Conservation (phyloP, 2,329 filamentous ascomycete species). For the Pseudogymnoascus sp. region DNA sequence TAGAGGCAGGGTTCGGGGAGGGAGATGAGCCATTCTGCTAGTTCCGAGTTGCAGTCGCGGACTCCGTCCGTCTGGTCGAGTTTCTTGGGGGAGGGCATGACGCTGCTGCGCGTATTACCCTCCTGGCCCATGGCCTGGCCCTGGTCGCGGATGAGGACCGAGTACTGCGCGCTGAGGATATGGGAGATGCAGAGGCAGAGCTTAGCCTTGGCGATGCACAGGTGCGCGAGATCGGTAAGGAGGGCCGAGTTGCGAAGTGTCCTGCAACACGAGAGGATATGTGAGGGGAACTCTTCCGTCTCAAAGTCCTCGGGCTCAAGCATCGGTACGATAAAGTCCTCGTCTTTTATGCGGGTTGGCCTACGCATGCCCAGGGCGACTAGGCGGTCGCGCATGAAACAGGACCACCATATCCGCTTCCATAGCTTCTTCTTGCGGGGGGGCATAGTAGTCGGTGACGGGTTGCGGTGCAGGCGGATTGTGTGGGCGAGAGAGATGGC, state of each 20-base stretch:
- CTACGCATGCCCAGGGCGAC: slow-evolving; percentile 90
- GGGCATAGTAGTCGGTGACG: slow-evolving; percentile 67
- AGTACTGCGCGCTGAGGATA: too few species aligned
- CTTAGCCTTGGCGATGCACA: too few species aligned
- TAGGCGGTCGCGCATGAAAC: slow-evolving; percentile 87
- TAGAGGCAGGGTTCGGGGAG: slow-evolving; percentile 68
- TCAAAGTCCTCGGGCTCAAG: slow-evolving; percentile 79
- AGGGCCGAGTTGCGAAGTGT: too few species aligned
- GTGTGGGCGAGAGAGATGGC: slow-evolving; percentile 89
- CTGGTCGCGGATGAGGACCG: too few species aligned
- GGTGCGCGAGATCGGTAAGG: too few species aligned
- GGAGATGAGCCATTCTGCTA: slow-evolving; percentile 67
- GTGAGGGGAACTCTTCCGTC: slow-evolving; percentile 56
- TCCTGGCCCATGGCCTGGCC: too few species aligned
- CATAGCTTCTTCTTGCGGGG: slow-evolving; percentile 68
- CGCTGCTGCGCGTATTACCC: slow-evolving; percentile 58
- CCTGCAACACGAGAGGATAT: slow-evolving; percentile 61
- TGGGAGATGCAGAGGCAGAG: too few species aligned
- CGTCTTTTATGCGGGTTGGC: slow-evolving; percentile 83
- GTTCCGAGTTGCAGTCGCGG: slow-evolving; percentile 66
- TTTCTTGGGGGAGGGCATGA: slow-evolving; percentile 90
- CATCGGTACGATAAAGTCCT: slow-evolving; percentile 92
- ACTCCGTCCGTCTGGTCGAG: slow-evolving; percentile 72
- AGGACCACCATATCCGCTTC: slow-evolving; percentile 98
- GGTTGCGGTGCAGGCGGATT: slow-evolving; percentile 85